phyloP scores from a whole-genome alignment of 139 green algal species.

The Monoraphidium neglectum region DNA sequence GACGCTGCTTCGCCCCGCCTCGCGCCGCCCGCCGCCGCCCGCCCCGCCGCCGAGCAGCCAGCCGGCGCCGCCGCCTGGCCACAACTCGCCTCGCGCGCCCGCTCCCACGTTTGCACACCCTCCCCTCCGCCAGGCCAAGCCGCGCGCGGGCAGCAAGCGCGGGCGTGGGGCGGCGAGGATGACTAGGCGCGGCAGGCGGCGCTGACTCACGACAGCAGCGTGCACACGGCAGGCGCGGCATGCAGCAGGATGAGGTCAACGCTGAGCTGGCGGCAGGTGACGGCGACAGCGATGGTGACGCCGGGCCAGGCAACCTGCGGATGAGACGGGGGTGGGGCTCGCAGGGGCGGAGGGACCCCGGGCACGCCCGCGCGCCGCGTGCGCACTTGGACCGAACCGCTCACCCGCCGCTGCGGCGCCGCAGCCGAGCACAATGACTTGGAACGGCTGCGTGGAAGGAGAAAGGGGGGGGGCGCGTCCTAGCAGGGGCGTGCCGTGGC shows the following conservation, averaged over 20 bases:
- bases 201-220: constrained; percentile 58
- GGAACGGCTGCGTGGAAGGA: too few species aligned
- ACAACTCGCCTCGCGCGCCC: neutral
- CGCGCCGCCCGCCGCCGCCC: neutral
- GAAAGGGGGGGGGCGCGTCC: too few species aligned
- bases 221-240: constrained; percentile 69
- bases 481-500: too few species aligned
- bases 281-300: neutral
- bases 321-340: neutral
- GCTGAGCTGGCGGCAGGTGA: constrained; percentile 47
- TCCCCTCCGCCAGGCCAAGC: constrained; percentile 52
- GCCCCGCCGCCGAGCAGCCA: neutral
- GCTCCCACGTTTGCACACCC: too few species aligned
- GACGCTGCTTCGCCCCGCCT: neutral
- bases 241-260: constrained; percentile 89
- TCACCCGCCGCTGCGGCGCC: constrained; percentile 1
- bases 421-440: too few species aligned
- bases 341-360: neutral
- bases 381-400: neutral
- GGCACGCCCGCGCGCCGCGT: neutral
- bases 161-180: constrained; percentile 35
- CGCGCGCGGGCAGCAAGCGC: constrained; percentile 48
- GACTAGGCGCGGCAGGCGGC: constrained; percentile 29
- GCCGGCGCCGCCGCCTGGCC: neutral
- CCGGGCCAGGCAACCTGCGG: neutral